Evolutionary conservation across 352 stramenopile species (phyloP).

Genomic region (Pythium monospermum): DNA sequence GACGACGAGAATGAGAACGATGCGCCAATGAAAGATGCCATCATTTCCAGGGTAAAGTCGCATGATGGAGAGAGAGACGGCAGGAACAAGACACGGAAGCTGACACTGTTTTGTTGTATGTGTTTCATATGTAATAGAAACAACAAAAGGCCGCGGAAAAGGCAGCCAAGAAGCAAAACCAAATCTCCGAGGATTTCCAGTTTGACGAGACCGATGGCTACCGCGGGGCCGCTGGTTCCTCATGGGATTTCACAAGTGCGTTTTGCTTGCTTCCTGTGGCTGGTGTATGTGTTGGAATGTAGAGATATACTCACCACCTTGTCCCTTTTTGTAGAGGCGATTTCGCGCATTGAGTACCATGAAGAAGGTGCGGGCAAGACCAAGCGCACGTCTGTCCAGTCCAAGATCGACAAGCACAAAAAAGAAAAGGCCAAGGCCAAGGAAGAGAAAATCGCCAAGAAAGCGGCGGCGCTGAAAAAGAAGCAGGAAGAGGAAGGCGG

Average conservation of each 20-base stretch:
- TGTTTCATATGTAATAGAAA: constrained; percentile 27
- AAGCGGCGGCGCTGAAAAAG: constrained; percentile 34
- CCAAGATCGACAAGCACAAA: constrained; percentile 80
- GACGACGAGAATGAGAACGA: constrained; percentile 50
- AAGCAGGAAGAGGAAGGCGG: constrained; percentile 27
- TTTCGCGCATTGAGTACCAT: constrained; percentile 80
- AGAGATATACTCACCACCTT: background rate
- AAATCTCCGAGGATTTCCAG: constrained; percentile 82
- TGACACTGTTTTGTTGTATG: background rate
- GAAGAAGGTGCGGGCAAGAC: constrained; percentile 47
- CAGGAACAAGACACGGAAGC: background rate
- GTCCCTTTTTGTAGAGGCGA: constrained; percentile 37
- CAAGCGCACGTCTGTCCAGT: constrained; percentile 79
- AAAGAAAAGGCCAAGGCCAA: constrained; percentile 71
- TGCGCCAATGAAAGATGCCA: constrained; percentile 42
- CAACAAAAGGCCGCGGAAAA: constrained; percentile 37
- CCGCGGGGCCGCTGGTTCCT: constrained; percentile 47
- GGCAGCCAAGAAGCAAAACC: constrained; percentile 39
- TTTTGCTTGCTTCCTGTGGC: background rate
- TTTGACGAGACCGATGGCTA: constrained; percentile 71
- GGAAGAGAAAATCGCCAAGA: constrained; percentile 49
- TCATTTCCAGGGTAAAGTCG: constrained; percentile 55
- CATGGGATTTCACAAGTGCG: constrained; percentile 83
- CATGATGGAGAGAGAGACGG: background rate
- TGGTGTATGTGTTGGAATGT: background rate